Conservation (phyloP, 2,329 filamentous ascomycete genomes). For the Venturia pyrina region DNA sequence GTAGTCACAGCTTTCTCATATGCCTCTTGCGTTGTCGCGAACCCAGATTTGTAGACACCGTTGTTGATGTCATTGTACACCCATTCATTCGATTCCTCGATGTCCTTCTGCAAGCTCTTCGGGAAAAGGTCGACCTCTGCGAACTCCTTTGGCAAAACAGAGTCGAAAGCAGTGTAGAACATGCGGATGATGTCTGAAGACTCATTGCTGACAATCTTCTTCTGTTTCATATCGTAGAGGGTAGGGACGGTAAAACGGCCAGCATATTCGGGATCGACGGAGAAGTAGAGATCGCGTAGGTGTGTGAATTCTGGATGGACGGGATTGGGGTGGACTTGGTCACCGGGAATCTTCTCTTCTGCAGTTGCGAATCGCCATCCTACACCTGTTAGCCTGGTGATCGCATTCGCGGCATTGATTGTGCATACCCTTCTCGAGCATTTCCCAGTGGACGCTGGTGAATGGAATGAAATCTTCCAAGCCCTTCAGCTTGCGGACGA, state of each 20-base stretch:
- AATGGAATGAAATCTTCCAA: conserved; percentile 72
- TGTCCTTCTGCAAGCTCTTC: conserved; percentile 31
- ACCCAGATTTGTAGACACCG: conserved; percentile 42
- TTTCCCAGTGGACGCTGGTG: conserved; percentile 88
- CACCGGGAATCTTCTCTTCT: conserved; percentile 49
- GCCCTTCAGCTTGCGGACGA: conserved; percentile 83
- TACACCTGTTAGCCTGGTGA: not conserved
- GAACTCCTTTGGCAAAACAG: conserved; percentile 34
- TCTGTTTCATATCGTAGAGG: conserved; percentile 67
- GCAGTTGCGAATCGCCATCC: conserved; percentile 75
- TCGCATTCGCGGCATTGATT: not conserved
- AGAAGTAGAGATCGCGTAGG: conserved; percentile 72
- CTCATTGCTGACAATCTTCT: conserved; percentile 82
- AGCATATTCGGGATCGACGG: conserved; percentile 57
- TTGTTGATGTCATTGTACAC: conserved; percentile 44
- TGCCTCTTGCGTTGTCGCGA: conserved; percentile 43
- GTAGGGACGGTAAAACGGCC: conserved; percentile 84
- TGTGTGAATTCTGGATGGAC: conserved; percentile 58
- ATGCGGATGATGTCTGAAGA: conserved; percentile 88
- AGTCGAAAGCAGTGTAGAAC: conserved; percentile 73
- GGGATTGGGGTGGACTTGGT: conserved; percentile 50
- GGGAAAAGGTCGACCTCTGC: conserved; percentile 36
- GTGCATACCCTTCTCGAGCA: conserved; percentile 44
- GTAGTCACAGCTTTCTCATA: conserved; percentile 36
- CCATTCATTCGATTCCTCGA: conserved; percentile 42